phyloP scores from a whole-genome alignment of 345 rosid genomes.

The Eucalyptus sp. region DNA sequence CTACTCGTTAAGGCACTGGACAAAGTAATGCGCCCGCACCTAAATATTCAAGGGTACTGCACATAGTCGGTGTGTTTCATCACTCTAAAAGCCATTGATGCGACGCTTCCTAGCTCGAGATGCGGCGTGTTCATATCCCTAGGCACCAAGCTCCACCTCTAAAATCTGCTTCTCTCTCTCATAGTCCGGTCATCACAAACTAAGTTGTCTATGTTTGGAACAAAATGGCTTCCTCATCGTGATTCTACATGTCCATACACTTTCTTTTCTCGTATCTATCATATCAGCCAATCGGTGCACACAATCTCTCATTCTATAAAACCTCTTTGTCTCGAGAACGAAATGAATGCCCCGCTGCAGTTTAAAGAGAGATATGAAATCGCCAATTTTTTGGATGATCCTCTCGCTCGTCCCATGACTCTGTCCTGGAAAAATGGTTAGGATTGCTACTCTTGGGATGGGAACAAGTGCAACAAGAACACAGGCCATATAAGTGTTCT shows the following conservation, averaged over 20 bases:
- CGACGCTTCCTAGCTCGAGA: too few relatives aligned
- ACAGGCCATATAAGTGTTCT: not conserved
- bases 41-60: rapidly evolving
- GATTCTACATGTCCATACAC: not conserved
- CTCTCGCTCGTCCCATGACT: not conserved
- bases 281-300: not conserved
- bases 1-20: too few relatives aligned
- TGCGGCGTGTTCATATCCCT: too few relatives aligned
- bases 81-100: too few relatives aligned
- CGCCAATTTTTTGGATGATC: not conserved
- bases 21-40: too few relatives aligned
- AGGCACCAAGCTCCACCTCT: too few relatives aligned
- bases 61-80: too few relatives aligned
- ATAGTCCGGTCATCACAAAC: not conserved
- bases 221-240: not conserved
- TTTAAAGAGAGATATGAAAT: not conserved
- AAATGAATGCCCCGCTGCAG: not conserved
- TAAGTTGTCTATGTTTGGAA: not conserved
- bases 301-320: rapidly evolving
- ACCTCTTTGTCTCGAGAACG: not conserved
- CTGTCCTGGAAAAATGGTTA: not conserved
- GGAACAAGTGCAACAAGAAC: not conserved
- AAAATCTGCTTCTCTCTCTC: too few relatives aligned
- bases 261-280: not conserved
- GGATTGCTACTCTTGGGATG: not conserved